phyloP scores from a whole-genome alignment of 139 green algal genomes.

The Coelastrella sp. region DNA sequence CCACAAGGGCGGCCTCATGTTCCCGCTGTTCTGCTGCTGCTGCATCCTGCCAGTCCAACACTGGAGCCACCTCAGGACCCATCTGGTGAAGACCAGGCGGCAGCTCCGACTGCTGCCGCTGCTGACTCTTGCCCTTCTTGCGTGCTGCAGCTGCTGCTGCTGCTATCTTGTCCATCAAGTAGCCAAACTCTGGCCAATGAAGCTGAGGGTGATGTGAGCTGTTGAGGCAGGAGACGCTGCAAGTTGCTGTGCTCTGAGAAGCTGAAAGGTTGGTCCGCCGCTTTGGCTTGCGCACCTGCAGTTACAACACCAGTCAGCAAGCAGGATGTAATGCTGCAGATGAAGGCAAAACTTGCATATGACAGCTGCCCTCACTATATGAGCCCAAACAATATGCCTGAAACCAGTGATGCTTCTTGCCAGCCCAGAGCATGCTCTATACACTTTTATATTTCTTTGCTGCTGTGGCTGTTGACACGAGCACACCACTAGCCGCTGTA shows the following conservation, averaged over 20 bases:
- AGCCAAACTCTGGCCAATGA: constrained; percentile 37
- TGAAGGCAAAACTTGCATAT: background rate
- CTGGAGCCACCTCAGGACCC: constrained; percentile 14
- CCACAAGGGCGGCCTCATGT: constrained; percentile 1
- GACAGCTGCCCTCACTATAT: background rate
- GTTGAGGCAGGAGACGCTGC: background rate
- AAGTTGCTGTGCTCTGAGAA: background rate
- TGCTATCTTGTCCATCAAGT: constrained; percentile 26
- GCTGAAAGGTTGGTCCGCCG: background rate
- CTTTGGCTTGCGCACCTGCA: constrained; percentile 51
- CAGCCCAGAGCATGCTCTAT: background rate
- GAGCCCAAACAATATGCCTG: background rate
- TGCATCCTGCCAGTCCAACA: constrained; percentile 57
- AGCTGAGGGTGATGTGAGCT: constrained; percentile 15
- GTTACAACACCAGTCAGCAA: background rate
- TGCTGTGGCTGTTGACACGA: background rate
- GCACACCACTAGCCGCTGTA: background rate
- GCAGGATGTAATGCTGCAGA: background rate
- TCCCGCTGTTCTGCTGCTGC: constrained; percentile 49
- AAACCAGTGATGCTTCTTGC: no score
- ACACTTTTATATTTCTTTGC: background rate
- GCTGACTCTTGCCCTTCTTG: background rate
- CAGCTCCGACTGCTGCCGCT: constrained; percentile 31
- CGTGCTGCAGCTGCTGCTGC: background rate
- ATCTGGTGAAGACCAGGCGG: background rate